These are phyloP conservation scores for Suillus alpinus DNA, from an alignment of 768 basidiomycete species.

Conservation along the genomic window DNA sequence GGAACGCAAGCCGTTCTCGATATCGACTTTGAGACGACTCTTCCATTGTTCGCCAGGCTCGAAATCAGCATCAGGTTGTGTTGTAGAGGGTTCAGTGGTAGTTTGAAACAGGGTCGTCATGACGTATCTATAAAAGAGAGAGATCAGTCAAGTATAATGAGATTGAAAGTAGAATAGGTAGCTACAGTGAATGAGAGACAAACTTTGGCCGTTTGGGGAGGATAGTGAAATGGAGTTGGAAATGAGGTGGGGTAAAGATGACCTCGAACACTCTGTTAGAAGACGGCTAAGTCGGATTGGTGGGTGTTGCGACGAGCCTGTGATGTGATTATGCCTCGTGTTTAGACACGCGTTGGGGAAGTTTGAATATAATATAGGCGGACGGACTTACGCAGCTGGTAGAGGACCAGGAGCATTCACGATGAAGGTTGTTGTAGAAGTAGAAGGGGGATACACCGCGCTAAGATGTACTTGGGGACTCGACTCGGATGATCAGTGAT, in stretches of 20 bases:
- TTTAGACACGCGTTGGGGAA: conserved; percentile 48
- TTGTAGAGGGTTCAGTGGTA: conserved; percentile 11
- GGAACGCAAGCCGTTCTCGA: conserved; percentile 42
- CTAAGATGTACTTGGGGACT: neutral
- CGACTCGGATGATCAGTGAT: conserved; percentile 1
- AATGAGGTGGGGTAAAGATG: conserved; percentile 12
- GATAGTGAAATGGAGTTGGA: conserved; percentile 11
- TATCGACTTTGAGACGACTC: conserved; percentile 41
- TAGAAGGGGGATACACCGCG: neutral
- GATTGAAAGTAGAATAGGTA: conserved; percentile 2
- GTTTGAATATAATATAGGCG: conserved; percentile 9
- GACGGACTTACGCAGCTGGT: conserved; percentile 17
- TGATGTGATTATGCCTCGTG: conserved; percentile 55
- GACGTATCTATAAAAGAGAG: neutral
- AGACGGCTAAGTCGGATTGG: conserved; percentile 13
- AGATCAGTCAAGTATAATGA: neutral
- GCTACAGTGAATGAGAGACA: conserved; percentile 2
- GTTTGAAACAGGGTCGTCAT: conserved; percentile 25
- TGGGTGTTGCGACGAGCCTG: conserved; percentile 23
- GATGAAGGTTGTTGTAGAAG: neutral
- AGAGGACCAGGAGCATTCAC: conserved; percentile 15
- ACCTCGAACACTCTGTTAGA: conserved; percentile 15
- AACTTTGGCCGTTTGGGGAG: neutral
- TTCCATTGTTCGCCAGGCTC: conserved; percentile 63
- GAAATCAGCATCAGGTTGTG: conserved; percentile 20